Conservation (phyloP, 23 red algal genomes). For the Gracilaria domingensis region DNA sequence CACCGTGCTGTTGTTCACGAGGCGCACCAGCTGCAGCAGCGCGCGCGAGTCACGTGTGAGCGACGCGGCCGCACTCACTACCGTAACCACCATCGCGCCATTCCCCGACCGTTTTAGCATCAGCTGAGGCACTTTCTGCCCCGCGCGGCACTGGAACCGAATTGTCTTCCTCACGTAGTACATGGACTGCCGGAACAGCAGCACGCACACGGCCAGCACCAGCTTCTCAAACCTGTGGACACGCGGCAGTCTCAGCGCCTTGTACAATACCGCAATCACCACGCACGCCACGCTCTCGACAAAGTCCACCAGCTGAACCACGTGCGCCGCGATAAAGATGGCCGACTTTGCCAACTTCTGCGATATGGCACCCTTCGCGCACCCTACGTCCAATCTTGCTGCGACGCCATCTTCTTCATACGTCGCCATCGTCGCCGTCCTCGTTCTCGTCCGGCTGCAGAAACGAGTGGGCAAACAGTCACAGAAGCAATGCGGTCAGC, state of each 20-base stretch:
- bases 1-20: slow-evolving; percentile 19
- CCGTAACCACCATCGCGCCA: slow-evolving; percentile 22
- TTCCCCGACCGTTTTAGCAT: neutral
- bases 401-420: too few relatives aligned
- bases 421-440: neutral
- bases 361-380: too few relatives aligned
- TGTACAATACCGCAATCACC: neutral
- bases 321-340: too few relatives aligned
- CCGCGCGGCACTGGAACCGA: slow-evolving; percentile 4
- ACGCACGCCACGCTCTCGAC: too few relatives aligned
- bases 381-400: too few relatives aligned
- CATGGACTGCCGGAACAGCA: slow-evolving; percentile 18
- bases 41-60: slow-evolving; percentile 36
- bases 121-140: slow-evolving; percentile 6
- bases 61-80: neutral
- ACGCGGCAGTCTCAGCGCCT: neutral
- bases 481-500: slow-evolving; percentile 40
- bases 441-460: neutral
- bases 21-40: slow-evolving; percentile 36
- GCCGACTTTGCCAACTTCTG: too few relatives aligned
- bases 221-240: slow-evolving; percentile 55
- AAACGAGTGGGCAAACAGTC: slow-evolving; percentile 3
- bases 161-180: slow-evolving; percentile 32
- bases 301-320: too few relatives aligned
- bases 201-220: slow-evolving; percentile 12